Evolutionary conservation across 208 protist genomes (phyloP).

Genomic region (Wallacemonas sp.): DNA sequence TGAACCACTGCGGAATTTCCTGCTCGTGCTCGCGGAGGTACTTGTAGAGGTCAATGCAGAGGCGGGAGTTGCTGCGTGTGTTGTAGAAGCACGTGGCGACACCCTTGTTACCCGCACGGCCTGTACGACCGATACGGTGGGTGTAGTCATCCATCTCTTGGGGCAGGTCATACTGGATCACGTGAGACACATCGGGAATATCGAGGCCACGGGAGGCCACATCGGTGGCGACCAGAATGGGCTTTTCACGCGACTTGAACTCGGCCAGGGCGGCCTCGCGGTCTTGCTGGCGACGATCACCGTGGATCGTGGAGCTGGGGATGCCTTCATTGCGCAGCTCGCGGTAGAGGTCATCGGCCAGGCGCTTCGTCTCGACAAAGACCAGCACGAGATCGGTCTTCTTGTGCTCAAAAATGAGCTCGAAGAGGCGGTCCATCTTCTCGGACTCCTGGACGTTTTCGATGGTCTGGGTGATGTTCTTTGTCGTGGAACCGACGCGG

Average conservation of each 20-base stretch:
- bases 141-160: slow-evolving; percentile 98
- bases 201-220: slow-evolving; percentile 98
- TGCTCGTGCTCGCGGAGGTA: slow-evolving; percentile 89
- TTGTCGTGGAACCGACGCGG: slow-evolving; percentile 96
- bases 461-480: slow-evolving; percentile 95
- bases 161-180: slow-evolving; percentile 98
- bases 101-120: slow-evolving; percentile 96
- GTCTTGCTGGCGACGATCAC: slow-evolving; percentile 90
- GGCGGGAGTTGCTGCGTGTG: slow-evolving; percentile 47
- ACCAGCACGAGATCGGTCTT: slow-evolving; percentile 87
- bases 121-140: slow-evolving; percentile 99
- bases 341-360: slow-evolving; percentile 89
- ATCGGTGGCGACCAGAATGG: slow-evolving; percentile 97
- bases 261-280: slow-evolving; percentile 81
- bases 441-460: slow-evolving; percentile 56
- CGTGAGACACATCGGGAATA: slow-evolving; percentile 95
- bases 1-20: slow-evolving; percentile 81
- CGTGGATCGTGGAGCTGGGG: slow-evolving; percentile 94
- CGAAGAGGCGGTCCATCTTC: slow-evolving; percentile 78
- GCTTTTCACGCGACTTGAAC: slow-evolving; percentile 87
- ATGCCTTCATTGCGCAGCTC: slow-evolving; percentile 81
- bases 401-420: slow-evolving; percentile 74
- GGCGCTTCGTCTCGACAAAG: slow-evolving; percentile 99
- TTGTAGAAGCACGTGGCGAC: slow-evolving; percentile 95
- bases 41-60: slow-evolving; percentile 72